Base-by-base conservation (phyloP, 1,284 basidiomycete species). In the Sporisorium exsertum region DNA sequence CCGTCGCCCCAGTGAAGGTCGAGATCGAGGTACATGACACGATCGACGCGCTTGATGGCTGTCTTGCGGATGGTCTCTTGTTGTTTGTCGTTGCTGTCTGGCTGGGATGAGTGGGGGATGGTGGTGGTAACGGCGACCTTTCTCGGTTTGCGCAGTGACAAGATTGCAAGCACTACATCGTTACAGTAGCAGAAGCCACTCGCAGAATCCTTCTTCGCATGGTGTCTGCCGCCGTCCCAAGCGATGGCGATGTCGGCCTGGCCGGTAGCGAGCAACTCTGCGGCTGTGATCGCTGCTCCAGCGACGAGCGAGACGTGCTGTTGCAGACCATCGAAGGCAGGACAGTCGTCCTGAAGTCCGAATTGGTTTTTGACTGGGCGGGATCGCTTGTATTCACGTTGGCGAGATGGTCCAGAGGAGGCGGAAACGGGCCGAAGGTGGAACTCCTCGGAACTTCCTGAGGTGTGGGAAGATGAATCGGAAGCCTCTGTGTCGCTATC, bases 1-100 rank as follows among this genome's bases (percentile, higher is more conserved):
- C 91, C 94, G 81, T 97, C 95, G 5, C 92, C 92, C 81, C 93
- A 94, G 85, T 97, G 95, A 2, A 97, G 87, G 84, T 97, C 95
- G 16, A 97, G 87, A 84, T 97, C 95, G 54, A 97, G 88, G 86
- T 97, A 97, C 50, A 79, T 37, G n/a, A 80, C 59, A 16, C 71
- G 56, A 15, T 77, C 65, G 10, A 72, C 33, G 26, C 77, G 58
- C 32, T 75, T 78, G 37, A 72, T 58, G 27, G 58, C 63, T 1
- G 72, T 72, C 24, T 68, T 72, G 29, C 40, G 42, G 10, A 71
- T 40, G 16, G 55, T 59, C 42, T 64, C 47, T 42, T 5, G 15
- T 9, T 58, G 46, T 6, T 22, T 22, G 6, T 53, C 54, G 15
- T 29, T 9, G 15, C n/a, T 18, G 8, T 43, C n/a, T 16, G 20